A percentile compares a stretch with the other conserved stretches of the same genome.
Conservation (phyloP, 2,329 filamentous ascomycete species). For the Lomentospora prolificans region DNA sequence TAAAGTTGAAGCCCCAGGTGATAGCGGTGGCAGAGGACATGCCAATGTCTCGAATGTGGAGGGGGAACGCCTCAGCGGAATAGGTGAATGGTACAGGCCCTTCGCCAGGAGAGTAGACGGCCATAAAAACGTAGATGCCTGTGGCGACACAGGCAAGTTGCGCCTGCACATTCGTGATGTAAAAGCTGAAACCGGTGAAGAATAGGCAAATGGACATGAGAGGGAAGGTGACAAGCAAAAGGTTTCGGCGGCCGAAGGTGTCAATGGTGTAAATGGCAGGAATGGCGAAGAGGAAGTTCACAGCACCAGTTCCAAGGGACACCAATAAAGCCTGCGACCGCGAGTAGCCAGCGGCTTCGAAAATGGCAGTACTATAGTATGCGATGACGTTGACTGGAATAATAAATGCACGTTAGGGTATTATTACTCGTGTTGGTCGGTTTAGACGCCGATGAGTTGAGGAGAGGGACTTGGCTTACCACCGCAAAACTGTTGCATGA, state of each 20-base stretch:
- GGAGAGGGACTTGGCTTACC: no score
- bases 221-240: conserved; percentile 55
- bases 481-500: conserved; percentile 49
- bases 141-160: conserved; percentile 33
- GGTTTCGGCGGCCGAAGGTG: conserved; percentile 54
- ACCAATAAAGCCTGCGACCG: conserved; percentile 43
- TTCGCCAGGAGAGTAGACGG: conserved; percentile 49
- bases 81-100: conserved; percentile 57
- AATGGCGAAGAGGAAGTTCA: conserved; percentile 56
- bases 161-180: conserved; percentile 25
- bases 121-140: conserved; percentile 39
- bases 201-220: conserved; percentile 47
- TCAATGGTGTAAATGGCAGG: conserved; percentile 59
- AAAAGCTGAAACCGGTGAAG: conserved; percentile 37
- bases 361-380: conserved; percentile 54
- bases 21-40: conserved; percentile 49
- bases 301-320: conserved; percentile 53
- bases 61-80: conserved; percentile 55
- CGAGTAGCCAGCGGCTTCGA: conserved; percentile 42
- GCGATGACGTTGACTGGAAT: conserved; percentile 23
- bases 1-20: conserved; percentile 35
- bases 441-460: no score
- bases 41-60: conserved; percentile 51
- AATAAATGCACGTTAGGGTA: no score
- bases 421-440: no score